These are phyloP conservation scores for Podospora didyma DNA, from an alignment of 495 filamentous ascomycete genomes.

Conservation along the genomic window DNA sequence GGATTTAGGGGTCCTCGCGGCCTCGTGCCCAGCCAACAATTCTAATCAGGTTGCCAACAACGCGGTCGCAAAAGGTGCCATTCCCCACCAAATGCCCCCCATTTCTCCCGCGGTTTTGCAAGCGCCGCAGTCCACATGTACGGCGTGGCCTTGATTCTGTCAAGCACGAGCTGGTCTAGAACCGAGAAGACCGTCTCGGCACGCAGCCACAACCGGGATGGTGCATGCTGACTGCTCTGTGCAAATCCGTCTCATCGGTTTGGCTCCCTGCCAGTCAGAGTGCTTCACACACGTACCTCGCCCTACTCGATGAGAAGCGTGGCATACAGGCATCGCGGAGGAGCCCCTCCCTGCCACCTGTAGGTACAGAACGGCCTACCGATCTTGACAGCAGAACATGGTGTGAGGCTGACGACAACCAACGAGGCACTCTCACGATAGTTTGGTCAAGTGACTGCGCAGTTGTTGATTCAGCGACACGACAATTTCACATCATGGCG, in stretches of 20 bases:
- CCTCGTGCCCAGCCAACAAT: not conserved
- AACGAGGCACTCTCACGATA: no score
- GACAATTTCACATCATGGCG: no score
- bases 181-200: conserved; percentile 19
- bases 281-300: no score
- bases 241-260: conserved; percentile 18
- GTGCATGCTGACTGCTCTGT: not conserved
- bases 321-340: no score
- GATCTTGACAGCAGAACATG: no score
- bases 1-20: not conserved
- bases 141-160: conserved; percentile 21
- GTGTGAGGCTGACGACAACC: no score
- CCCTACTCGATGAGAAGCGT: no score
- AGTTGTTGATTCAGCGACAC: no score
- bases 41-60: not conserved
- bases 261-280: conserved; percentile 1
- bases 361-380: no score
- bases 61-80: conserved; percentile 10
- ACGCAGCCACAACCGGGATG: conserved; percentile 5
- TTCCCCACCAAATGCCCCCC: not conserved
- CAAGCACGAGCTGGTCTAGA: conserved; percentile 19
- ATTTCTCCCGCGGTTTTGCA: conserved; percentile 1
- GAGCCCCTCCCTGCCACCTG: no score
- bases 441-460: no score
- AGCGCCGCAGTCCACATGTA: not conserved